phyloP scores from a whole-genome alignment of 495 filamentous ascomycete genomes.

The Lasiosphaeria ovina region DNA sequence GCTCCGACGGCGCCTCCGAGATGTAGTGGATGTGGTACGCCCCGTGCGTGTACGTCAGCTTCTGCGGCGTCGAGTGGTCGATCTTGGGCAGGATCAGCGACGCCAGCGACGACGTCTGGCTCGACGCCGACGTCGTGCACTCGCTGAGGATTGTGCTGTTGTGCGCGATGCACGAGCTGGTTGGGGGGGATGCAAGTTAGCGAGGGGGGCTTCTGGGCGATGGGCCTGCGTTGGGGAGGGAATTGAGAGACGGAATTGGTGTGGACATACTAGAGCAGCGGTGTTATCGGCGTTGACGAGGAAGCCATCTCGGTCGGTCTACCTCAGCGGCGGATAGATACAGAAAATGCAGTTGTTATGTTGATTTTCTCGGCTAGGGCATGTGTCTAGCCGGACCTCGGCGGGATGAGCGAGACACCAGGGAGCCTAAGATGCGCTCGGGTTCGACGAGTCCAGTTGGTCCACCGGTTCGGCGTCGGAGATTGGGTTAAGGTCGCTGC shows the following conservation, averaged over 20 bases:
- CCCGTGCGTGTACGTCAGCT: slow-evolving; percentile 91
- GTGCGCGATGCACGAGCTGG: slow-evolving; percentile 86
- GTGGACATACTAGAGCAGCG: slow-evolving; percentile 71
- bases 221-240: neutral
- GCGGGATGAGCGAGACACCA: too few relatives aligned
- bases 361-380: neutral
- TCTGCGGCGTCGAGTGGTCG: slow-evolving; percentile 72
- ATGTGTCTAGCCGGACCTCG: neutral
- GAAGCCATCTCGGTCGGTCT: slow-evolving; percentile 61
- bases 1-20: slow-evolving; percentile 72
- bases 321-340: neutral
- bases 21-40: slow-evolving; percentile 94
- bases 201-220: neutral
- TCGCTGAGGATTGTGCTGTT: slow-evolving; percentile 89
- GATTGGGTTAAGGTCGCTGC: too few relatives aligned
- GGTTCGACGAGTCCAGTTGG: too few relatives aligned
- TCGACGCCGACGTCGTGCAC: slow-evolving; percentile 76
- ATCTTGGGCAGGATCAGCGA: slow-evolving; percentile 97
- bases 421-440: too few relatives aligned
- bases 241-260: slow-evolving; percentile 8
- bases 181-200: slow-evolving; percentile 24
- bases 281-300: slow-evolving; percentile 71
- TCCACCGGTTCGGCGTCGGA: too few relatives aligned
- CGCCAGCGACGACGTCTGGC: slow-evolving; percentile 77
- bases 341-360: neutral